Conservation (phyloP, 169 alveolate genomes). For the Plasmodium adleri region DNA sequence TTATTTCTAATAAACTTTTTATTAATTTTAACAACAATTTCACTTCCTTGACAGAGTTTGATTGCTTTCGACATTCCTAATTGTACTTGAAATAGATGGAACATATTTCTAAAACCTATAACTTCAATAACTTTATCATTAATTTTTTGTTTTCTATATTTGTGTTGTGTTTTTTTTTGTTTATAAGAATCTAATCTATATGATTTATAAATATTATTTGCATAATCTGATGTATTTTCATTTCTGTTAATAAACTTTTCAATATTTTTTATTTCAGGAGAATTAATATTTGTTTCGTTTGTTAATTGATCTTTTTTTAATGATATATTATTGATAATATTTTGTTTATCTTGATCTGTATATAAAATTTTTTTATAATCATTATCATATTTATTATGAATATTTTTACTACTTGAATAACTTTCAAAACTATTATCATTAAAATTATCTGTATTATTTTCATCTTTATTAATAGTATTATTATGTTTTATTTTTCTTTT, state of each 20-base stretch:
- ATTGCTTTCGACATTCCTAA: constrained; percentile 55
- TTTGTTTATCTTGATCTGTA: not conserved
- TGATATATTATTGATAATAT: not conserved
- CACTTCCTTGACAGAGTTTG: constrained; percentile 64
- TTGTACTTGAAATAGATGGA: constrained; percentile 86
- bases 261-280: constrained; percentile 1
- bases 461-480: not conserved
- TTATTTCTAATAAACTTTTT: constrained; percentile 38
- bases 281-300: not conserved
- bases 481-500: not conserved
- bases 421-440: not conserved
- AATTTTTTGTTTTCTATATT: constrained; percentile 78
- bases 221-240: constrained; percentile 2
- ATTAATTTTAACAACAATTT: constrained; percentile 37
- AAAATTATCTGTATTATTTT: not conserved
- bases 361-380: not conserved
- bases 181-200: constrained; percentile 44
- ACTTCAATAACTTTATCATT: constrained; percentile 86
- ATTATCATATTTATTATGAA: not conserved
- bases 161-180: constrained; percentile 26
- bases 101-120: constrained; percentile 82
- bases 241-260: not conserved
- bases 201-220: constrained; percentile 58
- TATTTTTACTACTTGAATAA: not conserved
- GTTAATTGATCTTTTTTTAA: not conserved